Evolutionary conservation across 768 basidiomycete genomes (phyloP), one percentile per base, ranked within the genome.

Genomic region (Strobilomyces dryophilus): DNA sequence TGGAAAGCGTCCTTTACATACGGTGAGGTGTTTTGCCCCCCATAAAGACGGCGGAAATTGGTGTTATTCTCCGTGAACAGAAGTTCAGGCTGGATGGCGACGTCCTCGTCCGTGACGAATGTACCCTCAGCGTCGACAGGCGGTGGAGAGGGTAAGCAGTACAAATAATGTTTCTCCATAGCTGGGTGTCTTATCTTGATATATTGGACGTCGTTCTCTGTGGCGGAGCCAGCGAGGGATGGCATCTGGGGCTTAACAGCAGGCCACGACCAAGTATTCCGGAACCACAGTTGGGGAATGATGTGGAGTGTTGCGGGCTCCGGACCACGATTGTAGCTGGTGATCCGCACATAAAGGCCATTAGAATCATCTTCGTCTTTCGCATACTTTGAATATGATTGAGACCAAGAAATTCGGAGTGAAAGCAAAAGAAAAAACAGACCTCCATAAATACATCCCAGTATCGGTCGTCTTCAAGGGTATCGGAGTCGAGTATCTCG

Each of bases 381-480:
- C 34, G 97, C 95, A 70, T 99, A 98, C 93, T 97, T 62, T 15
- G 35, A 55, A 24, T 53, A 20, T 45, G 41, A 53, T 47, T 46
- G 54, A 46, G 31, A 34, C 43, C 7, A 40, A 24, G 14, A 27
- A 31, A 37, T 51, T 27, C 27, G 34, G 34, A 47, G 59, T 40
- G 58, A 56, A 49, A 32, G 49, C 8, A 34, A 32, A 40, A 24
- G 24, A 24, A 45, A 20, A 29, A 4, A 72, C 84, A 46, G 53
- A 92, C 94, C 84, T 99, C 95, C 51, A 98, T 85, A 61, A 98
- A 99, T 35, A 99, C 84, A 68, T 99, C 97, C 97, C 97, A 99
- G 70, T 99, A 99, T 10, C 87, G 78, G 69, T 98, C 87, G 31
- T 91, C 90, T 54, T 95, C 90, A 63, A 98, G 97, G 1, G 77